These are phyloP conservation scores for Leishmania gerbilli DNA, from an alignment of 208 protist genomes.

Conservation along the genomic window DNA sequence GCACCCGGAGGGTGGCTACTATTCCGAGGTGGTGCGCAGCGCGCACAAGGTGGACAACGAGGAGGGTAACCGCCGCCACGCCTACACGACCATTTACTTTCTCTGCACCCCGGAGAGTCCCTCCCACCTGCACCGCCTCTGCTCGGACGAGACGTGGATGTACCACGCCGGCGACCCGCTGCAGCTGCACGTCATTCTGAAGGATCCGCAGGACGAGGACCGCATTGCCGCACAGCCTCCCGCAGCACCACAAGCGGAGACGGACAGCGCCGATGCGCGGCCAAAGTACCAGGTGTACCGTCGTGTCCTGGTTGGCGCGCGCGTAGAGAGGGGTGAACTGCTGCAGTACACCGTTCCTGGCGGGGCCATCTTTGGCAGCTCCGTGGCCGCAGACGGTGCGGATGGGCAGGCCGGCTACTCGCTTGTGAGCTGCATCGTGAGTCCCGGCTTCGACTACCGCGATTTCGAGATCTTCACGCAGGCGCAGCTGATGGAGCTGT, in stretches of 20 bases:
- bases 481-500: conserved; percentile 40
- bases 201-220: conserved; percentile 28
- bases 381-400: conserved; percentile 22
- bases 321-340: conserved; percentile 35
- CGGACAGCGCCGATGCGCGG: not conserved
- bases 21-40: conserved; percentile 27
- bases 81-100: conserved; percentile 64
- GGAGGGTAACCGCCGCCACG: conserved; percentile 16
- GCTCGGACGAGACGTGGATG: conserved; percentile 54
- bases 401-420: conserved; percentile 32
- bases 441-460: conserved; percentile 43
- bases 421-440: conserved; percentile 57
- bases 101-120: conserved; percentile 45
- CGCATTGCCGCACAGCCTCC: conserved; percentile 18
- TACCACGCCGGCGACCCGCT: conserved; percentile 51
- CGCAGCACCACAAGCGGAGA: not conserved
- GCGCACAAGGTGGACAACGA: conserved; percentile 30
- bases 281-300: conserved; percentile 34
- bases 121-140: conserved; percentile 58
- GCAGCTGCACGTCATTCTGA: conserved; percentile 41
- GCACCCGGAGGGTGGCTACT: conserved; percentile 57
- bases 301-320: conserved; percentile 25
- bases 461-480: conserved; percentile 68
- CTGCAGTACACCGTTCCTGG: conserved; percentile 58
- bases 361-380: conserved; percentile 51